phyloP scores from a whole-genome alignment of 106 monocot genomes.

The Acanthochlamys bracteata region DNA sequence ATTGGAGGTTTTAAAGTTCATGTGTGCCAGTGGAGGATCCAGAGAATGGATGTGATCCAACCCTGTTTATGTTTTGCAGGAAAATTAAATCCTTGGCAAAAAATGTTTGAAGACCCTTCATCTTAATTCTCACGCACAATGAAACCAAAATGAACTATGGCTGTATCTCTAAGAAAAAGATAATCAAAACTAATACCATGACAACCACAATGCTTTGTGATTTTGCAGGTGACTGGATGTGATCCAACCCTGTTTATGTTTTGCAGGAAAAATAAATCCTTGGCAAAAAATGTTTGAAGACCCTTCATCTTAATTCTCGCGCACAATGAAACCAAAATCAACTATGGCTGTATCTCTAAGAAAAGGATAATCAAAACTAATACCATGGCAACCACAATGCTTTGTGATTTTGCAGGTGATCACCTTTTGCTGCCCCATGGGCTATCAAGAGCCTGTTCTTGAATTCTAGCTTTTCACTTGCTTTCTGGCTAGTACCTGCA shows the following conservation, averaged over 20 bases:
- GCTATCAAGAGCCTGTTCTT: constrained; percentile 94
- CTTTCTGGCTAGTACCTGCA: constrained; percentile 49
- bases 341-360: constrained; percentile 9
- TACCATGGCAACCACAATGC: constrained; percentile 26
- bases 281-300: constrained; percentile 1
- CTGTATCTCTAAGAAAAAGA: constrained; percentile 15
- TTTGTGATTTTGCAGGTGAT: constrained; percentile 27
- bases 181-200: constrained; percentile 29
- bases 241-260: constrained; percentile 44
- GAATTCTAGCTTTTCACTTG: constrained; percentile 75
- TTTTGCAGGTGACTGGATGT: constrained; percentile 53
- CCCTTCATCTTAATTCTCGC: background rate
- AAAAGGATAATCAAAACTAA: constrained; percentile 23
- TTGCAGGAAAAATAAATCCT: constrained; percentile 11
- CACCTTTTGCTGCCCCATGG: constrained; percentile 88
- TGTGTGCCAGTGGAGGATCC: constrained; percentile 58
- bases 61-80: constrained; percentile 36
- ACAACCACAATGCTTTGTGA: constrained; percentile 19
- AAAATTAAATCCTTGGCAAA: constrained; percentile 1
- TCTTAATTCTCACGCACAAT: background rate
- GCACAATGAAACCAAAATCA: background rate
- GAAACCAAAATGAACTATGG: background rate
- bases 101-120: background rate
- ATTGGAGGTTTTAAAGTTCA: constrained; percentile 86
- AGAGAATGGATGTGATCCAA: constrained; percentile 65